Conservation (phyloP, 2,329 filamentous ascomycete species). For the Nemania sp. region DNA sequence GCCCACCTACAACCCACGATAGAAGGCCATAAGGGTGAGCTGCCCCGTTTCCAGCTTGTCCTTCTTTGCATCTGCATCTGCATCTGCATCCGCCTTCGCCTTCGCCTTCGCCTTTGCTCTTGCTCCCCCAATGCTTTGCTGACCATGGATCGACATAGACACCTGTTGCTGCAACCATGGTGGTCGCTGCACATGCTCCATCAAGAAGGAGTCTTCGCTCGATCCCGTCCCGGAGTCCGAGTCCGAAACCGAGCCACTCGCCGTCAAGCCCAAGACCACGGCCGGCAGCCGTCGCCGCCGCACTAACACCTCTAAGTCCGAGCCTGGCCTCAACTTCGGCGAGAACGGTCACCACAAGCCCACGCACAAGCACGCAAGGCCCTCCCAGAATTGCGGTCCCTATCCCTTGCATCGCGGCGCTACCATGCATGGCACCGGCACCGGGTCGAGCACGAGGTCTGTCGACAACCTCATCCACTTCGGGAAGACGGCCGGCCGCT, state of each 20-base stretch:
- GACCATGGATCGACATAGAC: constrained; percentile 47
- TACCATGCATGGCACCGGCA: constrained; percentile 44
- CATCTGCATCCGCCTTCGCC: no score
- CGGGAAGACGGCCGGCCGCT: constrained; percentile 43
- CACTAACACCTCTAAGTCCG: constrained; percentile 65
- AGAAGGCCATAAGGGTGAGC: constrained; percentile 63
- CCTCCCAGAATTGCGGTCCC: constrained; percentile 63
- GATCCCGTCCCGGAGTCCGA: constrained; percentile 68
- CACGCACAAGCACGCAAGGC: constrained; percentile 61
- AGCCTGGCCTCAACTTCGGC: constrained; percentile 62
- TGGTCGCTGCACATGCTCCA: constrained; percentile 65
- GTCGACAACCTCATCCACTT: constrained; percentile 49
- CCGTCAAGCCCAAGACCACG: constrained; percentile 46
- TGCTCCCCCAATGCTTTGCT: constrained; percentile 14
- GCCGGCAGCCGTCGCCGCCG: constrained; percentile 53
- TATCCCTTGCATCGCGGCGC: constrained; percentile 64
- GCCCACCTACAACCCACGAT: constrained; percentile 60
- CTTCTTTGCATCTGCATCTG: no score
- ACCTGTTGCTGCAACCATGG: constrained; percentile 73
- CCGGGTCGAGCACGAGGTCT: constrained; percentile 47
- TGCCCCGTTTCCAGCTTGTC: neutral
- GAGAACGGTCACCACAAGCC: constrained; percentile 68
- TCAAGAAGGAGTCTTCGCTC: constrained; percentile 64
- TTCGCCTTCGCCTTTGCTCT: no score
- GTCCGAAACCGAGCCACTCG: constrained; percentile 53